A percentile compares a stretch with the other conserved stretches of the same genome.
phyloP scores from a whole-genome alignment of 768 basidiomycete species.

The Boletus reticuloceps region DNA sequence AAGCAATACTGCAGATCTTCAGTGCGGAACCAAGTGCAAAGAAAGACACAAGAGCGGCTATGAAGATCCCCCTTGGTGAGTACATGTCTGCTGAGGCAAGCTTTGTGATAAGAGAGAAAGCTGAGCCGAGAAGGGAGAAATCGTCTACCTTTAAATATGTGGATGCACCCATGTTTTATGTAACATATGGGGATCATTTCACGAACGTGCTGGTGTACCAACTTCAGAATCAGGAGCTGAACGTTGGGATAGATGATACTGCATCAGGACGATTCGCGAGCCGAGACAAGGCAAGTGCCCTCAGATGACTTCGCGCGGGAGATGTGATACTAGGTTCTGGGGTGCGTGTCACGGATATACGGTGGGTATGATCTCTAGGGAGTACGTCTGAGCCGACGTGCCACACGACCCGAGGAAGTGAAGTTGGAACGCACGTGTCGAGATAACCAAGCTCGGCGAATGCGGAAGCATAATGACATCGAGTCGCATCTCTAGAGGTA shows the following conservation, averaged over 20 bases:
- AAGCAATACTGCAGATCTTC: constrained; percentile 22
- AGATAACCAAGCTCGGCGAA: no score
- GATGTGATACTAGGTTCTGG: neutral
- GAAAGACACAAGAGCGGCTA: neutral
- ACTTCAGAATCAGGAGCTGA: no score
- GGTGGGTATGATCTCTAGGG: no score
- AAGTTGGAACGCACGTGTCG: no score
- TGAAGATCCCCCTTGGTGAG: neutral
- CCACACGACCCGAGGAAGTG: no score
- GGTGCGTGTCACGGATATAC: neutral
- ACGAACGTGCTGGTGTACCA: neutral
- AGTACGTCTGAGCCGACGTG: no score
- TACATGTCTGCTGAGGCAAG: neutral
- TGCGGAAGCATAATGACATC: no score
- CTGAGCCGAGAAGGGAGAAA: neutral
- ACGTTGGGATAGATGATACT: no score
- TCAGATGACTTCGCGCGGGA: neutral
- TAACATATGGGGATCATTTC: neutral
- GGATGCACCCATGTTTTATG: neutral
- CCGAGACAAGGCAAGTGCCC: no score
- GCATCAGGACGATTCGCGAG: neutral
- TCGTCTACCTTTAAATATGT: neutral
- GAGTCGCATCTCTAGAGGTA: no score
- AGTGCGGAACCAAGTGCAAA: constrained; percentile 1
- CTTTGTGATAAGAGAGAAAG: neutral